These are phyloP conservation scores for Cudoniella acicularis DNA, from an alignment of 495 filamentous ascomycete species.

Conservation along the genomic window DNA sequence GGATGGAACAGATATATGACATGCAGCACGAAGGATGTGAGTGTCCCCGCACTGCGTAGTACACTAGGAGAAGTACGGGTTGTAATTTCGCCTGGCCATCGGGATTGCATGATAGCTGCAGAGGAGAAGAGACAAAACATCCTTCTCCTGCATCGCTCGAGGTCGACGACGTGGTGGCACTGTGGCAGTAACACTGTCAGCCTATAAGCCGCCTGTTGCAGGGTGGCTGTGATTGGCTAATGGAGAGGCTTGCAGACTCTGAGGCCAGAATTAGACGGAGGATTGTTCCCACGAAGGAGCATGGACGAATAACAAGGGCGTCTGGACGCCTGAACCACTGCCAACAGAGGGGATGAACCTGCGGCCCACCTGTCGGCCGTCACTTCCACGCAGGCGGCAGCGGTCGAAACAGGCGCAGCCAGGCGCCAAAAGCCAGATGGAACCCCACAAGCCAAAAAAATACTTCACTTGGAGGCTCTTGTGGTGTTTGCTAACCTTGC, in stretches of 20 bases:
- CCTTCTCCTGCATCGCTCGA: no score
- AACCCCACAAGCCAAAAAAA: background rate
- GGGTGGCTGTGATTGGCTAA: no score
- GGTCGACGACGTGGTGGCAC: no score
- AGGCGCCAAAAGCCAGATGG: background rate
- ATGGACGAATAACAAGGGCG: background rate
- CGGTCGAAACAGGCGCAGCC: background rate
- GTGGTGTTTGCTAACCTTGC: background rate
- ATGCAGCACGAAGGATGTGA: background rate
- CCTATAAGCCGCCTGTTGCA: background rate
- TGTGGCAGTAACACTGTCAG: background rate
- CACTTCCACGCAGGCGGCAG: background rate
- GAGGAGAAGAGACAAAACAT: no score
- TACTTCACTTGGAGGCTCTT: background rate
- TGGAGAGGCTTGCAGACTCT: background rate
- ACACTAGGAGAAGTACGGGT: background rate
- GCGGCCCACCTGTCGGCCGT: no score
- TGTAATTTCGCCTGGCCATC: background rate
- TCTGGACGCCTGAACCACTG: background rate
- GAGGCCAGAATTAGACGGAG: background rate
- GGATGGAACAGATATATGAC: background rate
- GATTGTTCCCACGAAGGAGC: background rate
- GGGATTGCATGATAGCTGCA: no score
- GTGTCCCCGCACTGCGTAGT: background rate
- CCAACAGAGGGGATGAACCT: background rate